Percentiles rank a stretch among this genome's conserved stretches.
Conservation (phyloP, 1,284 basidiomycete genomes). For the Schizophyllum amplum region DNA sequence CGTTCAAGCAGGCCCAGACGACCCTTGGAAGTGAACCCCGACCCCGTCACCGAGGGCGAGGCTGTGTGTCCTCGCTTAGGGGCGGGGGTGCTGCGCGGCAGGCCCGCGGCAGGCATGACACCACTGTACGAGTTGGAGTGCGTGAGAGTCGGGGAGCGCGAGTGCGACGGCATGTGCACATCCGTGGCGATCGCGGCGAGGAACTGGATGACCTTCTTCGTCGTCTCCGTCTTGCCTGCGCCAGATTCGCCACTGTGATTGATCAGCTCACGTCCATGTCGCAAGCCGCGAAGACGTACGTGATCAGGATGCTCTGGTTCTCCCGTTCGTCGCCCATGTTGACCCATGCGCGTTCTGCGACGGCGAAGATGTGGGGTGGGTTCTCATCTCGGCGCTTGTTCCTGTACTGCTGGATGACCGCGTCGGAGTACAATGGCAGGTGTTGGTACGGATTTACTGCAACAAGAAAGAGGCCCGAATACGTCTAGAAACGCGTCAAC, state of each 20-base stretch:
- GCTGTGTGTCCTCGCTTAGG: conserved; percentile 34
- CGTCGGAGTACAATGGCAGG: conserved; percentile 88
- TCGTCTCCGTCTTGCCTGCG: conserved; percentile 99
- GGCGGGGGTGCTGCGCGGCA: conserved; percentile 51
- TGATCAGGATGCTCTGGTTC: conserved; percentile 97
- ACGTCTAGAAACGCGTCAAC: conserved; percentile 53
- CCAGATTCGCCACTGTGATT: conserved; percentile 86
- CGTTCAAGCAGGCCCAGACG: conserved; percentile 87
- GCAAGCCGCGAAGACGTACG: conserved; percentile 44
- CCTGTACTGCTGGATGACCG: conserved; percentile 91
- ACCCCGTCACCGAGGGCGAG: conserved; percentile 35
- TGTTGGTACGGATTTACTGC: conserved; percentile 97
- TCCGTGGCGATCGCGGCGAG: conserved; percentile 95
- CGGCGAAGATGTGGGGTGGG: conserved; percentile 94
- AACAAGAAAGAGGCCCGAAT: conserved; percentile 94
- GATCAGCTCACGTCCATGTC: conserved; percentile 6
- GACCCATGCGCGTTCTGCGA: conserved; percentile 96
- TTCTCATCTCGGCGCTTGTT: conserved; percentile 90
- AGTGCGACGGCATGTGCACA: conserved; percentile 52
- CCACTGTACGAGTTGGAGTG: conserved; percentile 31
- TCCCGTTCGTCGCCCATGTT: conserved; percentile 98
- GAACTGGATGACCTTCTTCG: conserved; percentile 99
- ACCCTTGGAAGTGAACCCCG: conserved; percentile 48
- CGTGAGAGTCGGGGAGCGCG: conserved; percentile 45
- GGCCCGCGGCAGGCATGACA: conserved; percentile 47